Evolutionary conservation across 2,329 filamentous ascomycete genomes (phyloP).

Genomic region (Pseudogymnoascus pannorum): DNA sequence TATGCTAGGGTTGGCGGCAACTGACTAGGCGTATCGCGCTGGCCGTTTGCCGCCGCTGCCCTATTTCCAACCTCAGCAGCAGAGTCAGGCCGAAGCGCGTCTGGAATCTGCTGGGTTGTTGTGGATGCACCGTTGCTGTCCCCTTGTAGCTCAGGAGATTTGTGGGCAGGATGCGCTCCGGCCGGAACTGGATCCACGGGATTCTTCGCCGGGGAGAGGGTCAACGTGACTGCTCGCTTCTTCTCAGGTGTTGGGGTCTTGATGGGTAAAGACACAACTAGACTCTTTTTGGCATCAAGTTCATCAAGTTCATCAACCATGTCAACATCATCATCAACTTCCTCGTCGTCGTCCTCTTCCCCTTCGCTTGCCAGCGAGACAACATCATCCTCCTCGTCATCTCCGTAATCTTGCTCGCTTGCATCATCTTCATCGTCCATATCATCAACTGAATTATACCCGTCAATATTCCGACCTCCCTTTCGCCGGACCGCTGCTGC

Average conservation of each 20-base stretch:
- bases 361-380: slow-evolving; percentile 53
- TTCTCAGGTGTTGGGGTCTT: slow-evolving; percentile 28
- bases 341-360: slow-evolving; percentile 35
- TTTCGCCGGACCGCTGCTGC: slow-evolving; percentile 29
- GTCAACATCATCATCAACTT: slow-evolving; percentile 40
- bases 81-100: not conserved
- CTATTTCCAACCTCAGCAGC: not conserved
- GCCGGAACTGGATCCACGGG: slow-evolving; percentile 7
- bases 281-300: slow-evolving; percentile 42
- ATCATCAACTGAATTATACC: slow-evolving; percentile 53
- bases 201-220: slow-evolving; percentile 16
- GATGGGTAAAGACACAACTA: slow-evolving; percentile 67
- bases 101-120: slow-evolving; percentile 12
- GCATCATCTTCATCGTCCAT: slow-evolving; percentile 62
- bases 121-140: slow-evolving; percentile 21
- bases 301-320: slow-evolving; percentile 47
- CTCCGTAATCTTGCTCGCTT: slow-evolving; percentile 67
- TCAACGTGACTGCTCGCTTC: slow-evolving; percentile 27
- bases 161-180: slow-evolving; percentile 33
- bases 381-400: slow-evolving; percentile 66
- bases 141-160: slow-evolving; percentile 19
- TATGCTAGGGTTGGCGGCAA: slow-evolving; percentile 42
- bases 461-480: slow-evolving; percentile 40
- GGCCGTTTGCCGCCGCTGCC: not conserved
- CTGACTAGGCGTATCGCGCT: not conserved